Evolutionary conservation across 2,329 filamentous ascomycete genomes (phyloP), one percentile per base, ranked within the genome.

Genomic region (Penicillium sp.): DNA sequence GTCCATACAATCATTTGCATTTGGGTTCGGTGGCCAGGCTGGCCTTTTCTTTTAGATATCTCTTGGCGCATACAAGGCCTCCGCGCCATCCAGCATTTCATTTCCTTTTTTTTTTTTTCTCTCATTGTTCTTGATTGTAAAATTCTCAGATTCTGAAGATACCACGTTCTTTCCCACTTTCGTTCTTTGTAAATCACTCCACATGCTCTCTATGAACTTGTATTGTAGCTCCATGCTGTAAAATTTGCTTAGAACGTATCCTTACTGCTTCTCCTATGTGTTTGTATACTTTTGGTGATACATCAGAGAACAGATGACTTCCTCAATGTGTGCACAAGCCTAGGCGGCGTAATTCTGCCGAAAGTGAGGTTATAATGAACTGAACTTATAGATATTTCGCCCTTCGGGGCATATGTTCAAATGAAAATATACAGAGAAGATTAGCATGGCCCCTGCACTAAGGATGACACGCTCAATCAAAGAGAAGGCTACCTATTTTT

Each of bases 401-500:
- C 76, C 74, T 78, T 76, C 70, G 75, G 76, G 74, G 59, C 77
- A 83, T 82, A 81, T 83, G 81, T 82, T 84, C 81, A 84, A 82
- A 80, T 85, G 81, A 82, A 84, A 83, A 81, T 81, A 84, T 84
- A 85, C 82, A 87, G 84, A 87, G 84, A 87, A 87, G 83, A 87
- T 87, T 89, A 89, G 87, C 87, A 89, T 89, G 87, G 87, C 87
- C 87, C 84, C 83, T 86, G 83, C 83, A 86, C 89, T 92, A 93
- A 93, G 89, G 90, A 92, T 92, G 90, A 92, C 89, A 91, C 87
- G 86, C 86, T 88, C 81, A 85, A 86, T 85, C 85, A 88, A 88
- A 89, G 87, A 88, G 86, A 87, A 84, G 82, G 85, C 23, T 5
- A 23, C 23, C 23, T 23, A 23, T 23, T 23, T 23, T 23, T 27